Base-by-base conservation (phyloP, 2,329 filamentous ascomycete genomes). In the Pezicula carpinea region DNA sequence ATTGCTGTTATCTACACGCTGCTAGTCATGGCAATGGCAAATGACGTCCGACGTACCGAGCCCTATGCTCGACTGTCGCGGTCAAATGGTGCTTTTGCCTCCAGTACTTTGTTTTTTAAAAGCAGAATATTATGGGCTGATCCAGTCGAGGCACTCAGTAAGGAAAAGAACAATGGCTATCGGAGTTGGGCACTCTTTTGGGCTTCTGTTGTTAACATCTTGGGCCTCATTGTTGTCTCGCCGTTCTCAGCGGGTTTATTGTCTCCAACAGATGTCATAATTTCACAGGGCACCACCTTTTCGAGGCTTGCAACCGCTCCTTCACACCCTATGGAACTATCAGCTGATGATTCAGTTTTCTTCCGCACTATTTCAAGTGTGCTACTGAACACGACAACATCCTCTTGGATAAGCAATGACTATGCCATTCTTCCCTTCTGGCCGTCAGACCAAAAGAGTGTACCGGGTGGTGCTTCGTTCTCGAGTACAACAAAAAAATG, bases 221-320 rank as follows among this genome's bases (percentile, higher is more conserved):
- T 54, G 6, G 43, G 43, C 29, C 26, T 51, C 14, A 32, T 54
- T 14, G 35, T 54, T 29, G 35, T 54, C 22, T 44, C 44, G 15
- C 52, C 52, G n/a, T 52, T 54, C 19, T 54, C 52, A 14, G 44
- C 49, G 38, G 52, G 49, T 13, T 26, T 54, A 4, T 38, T 54
- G 8, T 40, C 34, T 19, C 49, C 49, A 13, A 26, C 21, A 22
- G 40, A 51, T 26, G 39, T 48, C 23, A 13, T 42, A 7, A 31
- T 52, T 17, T 17, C 19, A 11, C 31, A 21, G 17, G 33, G 39
- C 35, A 35, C 42, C 1, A 18, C 29, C 3, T 52, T 54, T 33
- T 50, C 39, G 5, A 35, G 26, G 18, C 26, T 52, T 17, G 17
- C 46, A 8, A 36, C 39, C 29, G 21, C 42, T 14, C 18, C 32